Evolutionary conservation across 768 basidiomycete species (phyloP).

Genomic region (Auriscalpium orientale): DNA sequence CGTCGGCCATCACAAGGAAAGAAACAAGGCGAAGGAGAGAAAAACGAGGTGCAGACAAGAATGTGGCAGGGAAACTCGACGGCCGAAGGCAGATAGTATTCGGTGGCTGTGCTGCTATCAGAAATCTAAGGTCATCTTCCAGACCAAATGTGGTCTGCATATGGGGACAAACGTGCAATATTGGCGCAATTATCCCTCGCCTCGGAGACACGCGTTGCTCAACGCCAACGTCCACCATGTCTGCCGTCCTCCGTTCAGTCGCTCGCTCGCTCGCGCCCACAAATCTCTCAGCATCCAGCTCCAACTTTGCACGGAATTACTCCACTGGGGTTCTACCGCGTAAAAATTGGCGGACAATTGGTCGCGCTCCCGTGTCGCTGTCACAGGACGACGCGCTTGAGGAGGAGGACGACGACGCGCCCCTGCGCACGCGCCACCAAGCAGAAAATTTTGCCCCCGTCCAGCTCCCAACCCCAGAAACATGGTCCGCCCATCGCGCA

Average conservation of each 20-base stretch:
- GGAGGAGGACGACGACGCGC: not conserved
- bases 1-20: conserved; percentile 12
- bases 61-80: not conserved
- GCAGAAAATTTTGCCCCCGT: conserved; percentile 9
- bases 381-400: not conserved
- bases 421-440: conserved; percentile 7
- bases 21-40: not conserved
- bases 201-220: not conserved
- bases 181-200: too few species aligned
- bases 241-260: not conserved
- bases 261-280: not conserved
- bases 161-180: not conserved
- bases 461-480: conserved; percentile 17
- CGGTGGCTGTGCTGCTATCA: conserved; percentile 9
- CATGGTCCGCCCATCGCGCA: conserved; percentile 23
- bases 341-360: conserved; percentile 10
- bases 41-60: not conserved
- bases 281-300: not conserved
- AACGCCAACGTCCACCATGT: not conserved
- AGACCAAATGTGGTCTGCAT: not conserved
- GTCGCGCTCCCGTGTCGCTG: conserved; percentile 2
- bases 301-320: not conserved
- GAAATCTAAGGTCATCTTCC: not conserved
- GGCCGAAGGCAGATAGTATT: not conserved
- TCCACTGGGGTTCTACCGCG: not conserved